Conservation (phyloP, 2,329 filamentous ascomycete genomes). For the Calonectria pseudoreteaudii region DNA sequence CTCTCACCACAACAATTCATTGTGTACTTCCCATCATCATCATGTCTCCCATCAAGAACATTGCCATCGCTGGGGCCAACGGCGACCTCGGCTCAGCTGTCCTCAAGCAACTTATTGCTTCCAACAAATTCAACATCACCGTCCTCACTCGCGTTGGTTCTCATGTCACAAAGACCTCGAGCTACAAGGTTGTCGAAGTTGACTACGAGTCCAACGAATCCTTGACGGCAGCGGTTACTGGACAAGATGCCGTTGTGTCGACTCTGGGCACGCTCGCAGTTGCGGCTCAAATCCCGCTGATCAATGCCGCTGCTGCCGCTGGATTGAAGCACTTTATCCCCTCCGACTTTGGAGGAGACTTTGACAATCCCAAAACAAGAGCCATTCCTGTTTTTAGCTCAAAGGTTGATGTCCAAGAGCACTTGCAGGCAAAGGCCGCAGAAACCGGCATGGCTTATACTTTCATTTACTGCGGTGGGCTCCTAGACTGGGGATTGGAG, state of each 20-base stretch:
- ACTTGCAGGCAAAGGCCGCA: constrained; percentile 54
- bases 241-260: constrained; percentile 67
- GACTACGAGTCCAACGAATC: constrained; percentile 57
- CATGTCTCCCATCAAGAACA: constrained; percentile 51
- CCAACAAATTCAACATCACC: constrained; percentile 48
- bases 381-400: constrained; percentile 62
- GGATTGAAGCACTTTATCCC: constrained; percentile 73
- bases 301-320: constrained; percentile 69
- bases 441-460: constrained; percentile 47
- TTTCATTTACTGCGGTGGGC: constrained; percentile 44
- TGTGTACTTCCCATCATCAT: background rate
- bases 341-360: constrained; percentile 63
- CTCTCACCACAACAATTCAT: background rate
- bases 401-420: constrained; percentile 58
- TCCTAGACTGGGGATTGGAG: constrained; percentile 52
- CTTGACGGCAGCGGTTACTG: constrained; percentile 62
- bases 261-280: constrained; percentile 52
- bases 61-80: constrained; percentile 51
- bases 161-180: constrained; percentile 43
- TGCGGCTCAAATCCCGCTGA: constrained; percentile 53
- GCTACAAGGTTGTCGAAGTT: constrained; percentile 45
- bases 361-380: constrained; percentile 47
- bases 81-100: constrained; percentile 49
- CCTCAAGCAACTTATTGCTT: constrained; percentile 44
- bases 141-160: constrained; percentile 56